phyloP scores from a whole-genome alignment of 495 filamentous ascomycete genomes.

The Immersiella caudata region DNA sequence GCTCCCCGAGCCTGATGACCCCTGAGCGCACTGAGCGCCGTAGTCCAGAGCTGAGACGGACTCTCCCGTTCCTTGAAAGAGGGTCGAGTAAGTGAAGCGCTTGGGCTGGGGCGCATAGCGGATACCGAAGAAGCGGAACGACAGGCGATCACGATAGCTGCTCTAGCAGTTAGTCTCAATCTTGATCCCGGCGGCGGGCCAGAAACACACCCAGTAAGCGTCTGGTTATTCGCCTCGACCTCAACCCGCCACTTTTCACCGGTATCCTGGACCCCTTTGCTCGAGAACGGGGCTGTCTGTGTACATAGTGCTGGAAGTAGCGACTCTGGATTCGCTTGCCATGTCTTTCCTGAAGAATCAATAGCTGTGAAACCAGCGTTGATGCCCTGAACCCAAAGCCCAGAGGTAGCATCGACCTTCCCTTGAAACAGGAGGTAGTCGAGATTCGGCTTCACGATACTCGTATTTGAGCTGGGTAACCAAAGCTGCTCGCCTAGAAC shows the following conservation, averaged over 20 bases:
- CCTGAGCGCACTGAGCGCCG: constrained; percentile 48
- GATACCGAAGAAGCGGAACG: constrained; percentile 53
- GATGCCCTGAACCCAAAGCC: constrained; percentile 44
- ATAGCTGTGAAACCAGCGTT: constrained; percentile 28
- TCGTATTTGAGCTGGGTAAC: constrained; percentile 37
- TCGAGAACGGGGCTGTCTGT: constrained; percentile 51
- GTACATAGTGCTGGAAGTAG: constrained; percentile 47
- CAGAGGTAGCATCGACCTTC: constrained; percentile 24
- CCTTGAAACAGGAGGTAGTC: constrained; percentile 44
- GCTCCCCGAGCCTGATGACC: constrained; percentile 32
- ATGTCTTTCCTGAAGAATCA: constrained; percentile 31
- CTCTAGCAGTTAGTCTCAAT: background rate
- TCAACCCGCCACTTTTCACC: constrained; percentile 47
- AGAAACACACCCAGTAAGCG: constrained; percentile 44
- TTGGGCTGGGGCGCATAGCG: constrained; percentile 46
- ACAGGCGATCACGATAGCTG: constrained; percentile 54
- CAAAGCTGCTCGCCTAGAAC: constrained; percentile 50
- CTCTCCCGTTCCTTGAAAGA: constrained; percentile 39
- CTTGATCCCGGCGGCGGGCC: background rate
- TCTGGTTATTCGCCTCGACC: constrained; percentile 47
- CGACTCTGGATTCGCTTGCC: constrained; percentile 3
- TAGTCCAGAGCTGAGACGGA: constrained; percentile 43
- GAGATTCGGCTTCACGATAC: constrained; percentile 43
- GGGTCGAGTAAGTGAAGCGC: constrained; percentile 44
- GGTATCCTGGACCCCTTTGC: constrained; percentile 40